These are phyloP conservation scores for Eucalyptus tenuipes DNA, from an alignment of 345 rosid species.

Conservation along the genomic window DNA sequence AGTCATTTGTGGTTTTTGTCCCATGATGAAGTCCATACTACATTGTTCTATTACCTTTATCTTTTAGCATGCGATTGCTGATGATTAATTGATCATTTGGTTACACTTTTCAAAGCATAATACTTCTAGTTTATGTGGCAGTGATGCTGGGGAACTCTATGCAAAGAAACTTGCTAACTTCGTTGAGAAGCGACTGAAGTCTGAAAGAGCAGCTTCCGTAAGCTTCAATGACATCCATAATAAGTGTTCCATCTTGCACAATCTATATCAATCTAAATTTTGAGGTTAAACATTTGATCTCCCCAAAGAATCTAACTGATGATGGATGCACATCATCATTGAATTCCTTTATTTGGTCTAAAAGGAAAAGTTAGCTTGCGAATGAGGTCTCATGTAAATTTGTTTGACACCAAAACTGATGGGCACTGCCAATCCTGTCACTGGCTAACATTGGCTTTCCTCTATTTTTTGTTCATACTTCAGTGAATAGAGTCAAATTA, in stretches of 20 bases:
- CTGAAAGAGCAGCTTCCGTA: constrained; percentile 98
- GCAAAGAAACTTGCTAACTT: constrained; percentile 83
- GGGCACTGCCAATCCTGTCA: background rate
- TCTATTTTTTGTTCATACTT: background rate
- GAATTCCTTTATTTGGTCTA: background rate
- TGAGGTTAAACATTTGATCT: background rate
- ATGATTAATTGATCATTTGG: background rate
- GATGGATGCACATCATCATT: background rate
- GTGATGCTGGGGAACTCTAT: constrained; percentile 86
- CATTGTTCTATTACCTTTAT: background rate
- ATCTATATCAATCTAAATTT: background rate
- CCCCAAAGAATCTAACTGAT: background rate
- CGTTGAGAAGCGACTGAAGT: constrained; percentile 82
- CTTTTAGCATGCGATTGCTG: background rate
- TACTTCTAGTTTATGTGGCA: constrained; percentile 3
- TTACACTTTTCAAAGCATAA: background rate
- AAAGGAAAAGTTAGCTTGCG: background rate
- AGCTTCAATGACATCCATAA: constrained; percentile 10
- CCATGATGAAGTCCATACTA: background rate
- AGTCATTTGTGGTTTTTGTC: background rate
- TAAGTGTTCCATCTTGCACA: background rate
- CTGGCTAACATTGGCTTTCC: background rate
- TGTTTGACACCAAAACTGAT: background rate
- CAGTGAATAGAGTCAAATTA: background rate
- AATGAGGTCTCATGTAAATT: background rate